Percentiles rank a stretch among this genome's conserved stretches.
phyloP scores from a whole-genome alignment of 1,284 basidiomycete genomes.

The Mycena sp. region DNA sequence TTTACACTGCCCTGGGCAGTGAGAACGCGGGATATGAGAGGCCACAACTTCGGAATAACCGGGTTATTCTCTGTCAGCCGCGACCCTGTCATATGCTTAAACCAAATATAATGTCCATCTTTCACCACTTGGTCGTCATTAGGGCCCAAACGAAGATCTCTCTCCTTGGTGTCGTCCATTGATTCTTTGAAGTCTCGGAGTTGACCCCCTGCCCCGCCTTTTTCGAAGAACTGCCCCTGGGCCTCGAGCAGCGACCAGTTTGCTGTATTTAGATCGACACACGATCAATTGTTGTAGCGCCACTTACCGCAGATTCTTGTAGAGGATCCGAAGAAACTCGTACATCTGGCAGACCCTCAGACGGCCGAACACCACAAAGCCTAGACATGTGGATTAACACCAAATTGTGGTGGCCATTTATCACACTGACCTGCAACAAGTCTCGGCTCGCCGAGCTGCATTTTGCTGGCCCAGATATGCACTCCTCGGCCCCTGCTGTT shows the following conservation, averaged over 20 bases:
- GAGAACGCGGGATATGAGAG: neutral
- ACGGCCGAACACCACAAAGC: neutral
- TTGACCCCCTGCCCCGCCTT: neutral
- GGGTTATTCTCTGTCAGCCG: neutral
- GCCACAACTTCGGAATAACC: neutral
- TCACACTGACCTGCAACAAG: neutral
- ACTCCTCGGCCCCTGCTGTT: conserved; percentile 3
- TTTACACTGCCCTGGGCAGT: neutral
- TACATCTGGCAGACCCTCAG: neutral
- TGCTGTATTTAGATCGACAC: neutral
- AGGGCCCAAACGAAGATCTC: neutral
- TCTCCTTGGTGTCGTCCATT: neutral
- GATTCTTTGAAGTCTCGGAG: neutral
- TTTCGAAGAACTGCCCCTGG: neutral
- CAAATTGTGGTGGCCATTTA: neutral
- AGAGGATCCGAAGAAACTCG: neutral
- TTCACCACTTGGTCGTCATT: neutral
- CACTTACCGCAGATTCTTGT: neutral
- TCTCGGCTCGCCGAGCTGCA: neutral
- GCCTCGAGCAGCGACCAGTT: neutral
- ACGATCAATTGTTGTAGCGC: neutral
- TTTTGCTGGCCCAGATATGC: conserved; percentile 4
- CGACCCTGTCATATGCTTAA: neutral
- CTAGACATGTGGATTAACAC: neutral
- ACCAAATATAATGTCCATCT: neutral